phyloP scores from a whole-genome alignment of 2,329 filamentous ascomycete genomes.

The Xenosphaeropsis pyriputrescens region DNA sequence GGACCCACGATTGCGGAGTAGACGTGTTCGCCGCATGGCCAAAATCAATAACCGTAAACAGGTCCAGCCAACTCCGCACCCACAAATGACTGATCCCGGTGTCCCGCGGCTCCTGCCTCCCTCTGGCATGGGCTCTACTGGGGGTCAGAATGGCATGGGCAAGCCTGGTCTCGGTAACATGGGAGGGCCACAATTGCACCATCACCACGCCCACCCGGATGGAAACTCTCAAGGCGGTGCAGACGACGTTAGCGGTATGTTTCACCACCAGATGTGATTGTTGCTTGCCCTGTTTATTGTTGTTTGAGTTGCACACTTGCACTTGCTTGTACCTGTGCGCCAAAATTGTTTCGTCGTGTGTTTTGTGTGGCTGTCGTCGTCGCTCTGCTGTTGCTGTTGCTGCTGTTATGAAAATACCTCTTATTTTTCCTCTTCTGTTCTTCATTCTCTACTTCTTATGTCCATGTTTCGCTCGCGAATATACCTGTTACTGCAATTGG shows the following conservation, averaged over 20 bases:
- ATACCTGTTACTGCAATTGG: slow-evolving; percentile 9
- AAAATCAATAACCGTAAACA: slow-evolving; percentile 86
- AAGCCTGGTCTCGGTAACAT: slow-evolving; percentile 54
- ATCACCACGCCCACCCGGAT: slow-evolving; percentile 62
- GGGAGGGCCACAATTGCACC: slow-evolving; percentile 47
- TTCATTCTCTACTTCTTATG: too few species aligned
- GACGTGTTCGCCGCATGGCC: slow-evolving; percentile 85
- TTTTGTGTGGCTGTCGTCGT: too few species aligned
- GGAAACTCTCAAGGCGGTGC: slow-evolving; percentile 50
- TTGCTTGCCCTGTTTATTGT: slow-evolving; percentile 13
- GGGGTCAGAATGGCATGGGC: slow-evolving; percentile 38
- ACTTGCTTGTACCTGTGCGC: too few species aligned
- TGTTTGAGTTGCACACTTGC: slow-evolving; percentile 3
- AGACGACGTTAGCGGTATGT: slow-evolving; percentile 94
- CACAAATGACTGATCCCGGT: slow-evolving; percentile 49
- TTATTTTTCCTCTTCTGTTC: too few species aligned
- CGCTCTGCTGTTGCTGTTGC: too few species aligned
- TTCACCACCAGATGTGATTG: slow-evolving; percentile 62
- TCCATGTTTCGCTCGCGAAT: slow-evolving; percentile 6
- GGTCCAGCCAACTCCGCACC: slow-evolving; percentile 39
- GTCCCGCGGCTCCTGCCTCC: slow-evolving; percentile 50
- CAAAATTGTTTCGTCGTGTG: too few species aligned
- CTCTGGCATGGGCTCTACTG: slow-evolving; percentile 41
- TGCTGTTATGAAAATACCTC: slow-evolving; percentile 17
- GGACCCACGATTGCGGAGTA: slow-evolving; percentile 78